Evolutionary conservation across 768 basidiomycete genomes (phyloP).

Genomic region (Porphyrellus cyaneotinctus): DNA sequence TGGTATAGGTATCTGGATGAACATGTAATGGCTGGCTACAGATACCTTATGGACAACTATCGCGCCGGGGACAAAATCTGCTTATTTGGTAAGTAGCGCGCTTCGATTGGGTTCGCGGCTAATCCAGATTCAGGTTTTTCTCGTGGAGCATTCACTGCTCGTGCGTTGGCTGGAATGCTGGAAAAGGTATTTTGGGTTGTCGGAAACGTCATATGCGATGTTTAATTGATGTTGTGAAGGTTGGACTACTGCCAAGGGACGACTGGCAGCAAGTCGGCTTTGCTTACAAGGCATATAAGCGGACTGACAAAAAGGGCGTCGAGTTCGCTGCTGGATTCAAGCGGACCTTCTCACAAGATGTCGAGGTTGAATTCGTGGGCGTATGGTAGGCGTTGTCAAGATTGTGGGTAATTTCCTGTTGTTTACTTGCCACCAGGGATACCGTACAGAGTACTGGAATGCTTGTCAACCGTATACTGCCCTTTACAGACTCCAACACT

Average conservation of each 20-base stretch:
- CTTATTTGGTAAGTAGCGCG: conserved; percentile 51
- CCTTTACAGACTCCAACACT: conserved; percentile 61
- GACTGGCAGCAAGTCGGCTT: conserved; percentile 69
- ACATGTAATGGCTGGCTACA: conserved; percentile 74
- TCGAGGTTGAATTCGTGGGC: conserved; percentile 74
- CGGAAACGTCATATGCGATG: neutral
- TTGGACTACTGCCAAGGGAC: conserved; percentile 65
- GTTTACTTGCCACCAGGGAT: conserved; percentile 46
- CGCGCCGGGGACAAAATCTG: conserved; percentile 69
- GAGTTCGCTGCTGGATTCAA: conserved; percentile 64
- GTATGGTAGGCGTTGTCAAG: conserved; percentile 51
- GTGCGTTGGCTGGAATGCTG: conserved; percentile 73
- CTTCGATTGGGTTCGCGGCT: conserved; percentile 2
- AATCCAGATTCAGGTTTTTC: conserved; percentile 58
- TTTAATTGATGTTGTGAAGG: conserved; percentile 34
- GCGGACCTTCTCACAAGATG: conserved; percentile 60
- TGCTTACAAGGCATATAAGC: conserved; percentile 69
- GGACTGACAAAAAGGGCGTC: conserved; percentile 42
- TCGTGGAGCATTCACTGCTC: conserved; percentile 59
- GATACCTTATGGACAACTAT: conserved; percentile 77
- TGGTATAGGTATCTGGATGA: conserved; percentile 58
- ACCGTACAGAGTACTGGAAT: conserved; percentile 76
- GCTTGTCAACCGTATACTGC: conserved; percentile 53
- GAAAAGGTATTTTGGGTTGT: conserved; percentile 46
- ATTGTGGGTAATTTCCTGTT: neutral